Evolutionary conservation across 352 stramenopile genomes (phyloP).

Genomic region (Saprolegnia parasitica): DNA sequence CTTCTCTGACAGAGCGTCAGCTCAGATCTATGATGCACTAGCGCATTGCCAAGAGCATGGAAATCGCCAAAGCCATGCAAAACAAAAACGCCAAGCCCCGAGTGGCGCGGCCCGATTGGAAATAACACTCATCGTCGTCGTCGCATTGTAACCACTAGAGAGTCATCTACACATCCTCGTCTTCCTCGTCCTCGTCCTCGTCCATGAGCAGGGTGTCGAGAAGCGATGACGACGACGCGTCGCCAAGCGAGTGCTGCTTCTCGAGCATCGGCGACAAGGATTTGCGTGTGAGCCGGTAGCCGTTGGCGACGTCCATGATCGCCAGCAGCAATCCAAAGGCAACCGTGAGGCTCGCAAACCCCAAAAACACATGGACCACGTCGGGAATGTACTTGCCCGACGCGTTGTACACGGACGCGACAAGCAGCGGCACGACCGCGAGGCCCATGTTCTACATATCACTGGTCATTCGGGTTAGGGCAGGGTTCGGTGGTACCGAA

Average conservation of each 20-base stretch:
- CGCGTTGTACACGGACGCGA: conserved; percentile 14
- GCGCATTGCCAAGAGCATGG: conserved; percentile 72
- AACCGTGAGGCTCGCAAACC: neutral
- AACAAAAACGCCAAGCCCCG: conserved; percentile 38
- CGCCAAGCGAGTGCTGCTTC: neutral
- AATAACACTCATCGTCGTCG: neutral
- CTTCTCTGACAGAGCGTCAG: no score
- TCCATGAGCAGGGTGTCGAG: neutral
- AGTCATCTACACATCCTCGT: neutral
- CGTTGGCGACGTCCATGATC: neutral
- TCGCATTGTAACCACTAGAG: neutral
- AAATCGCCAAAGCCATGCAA: conserved; percentile 59
- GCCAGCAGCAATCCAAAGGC: neutral
- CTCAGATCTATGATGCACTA: conserved; percentile 34
- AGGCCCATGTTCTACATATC: conserved; percentile 22
- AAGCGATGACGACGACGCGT: neutral
- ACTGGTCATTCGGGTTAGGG: neutral
- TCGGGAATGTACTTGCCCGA: conserved; percentile 21
- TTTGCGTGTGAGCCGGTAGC: conserved; percentile 7
- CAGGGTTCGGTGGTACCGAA: neutral
- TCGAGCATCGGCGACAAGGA: neutral
- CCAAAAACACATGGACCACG: conserved; percentile 11
- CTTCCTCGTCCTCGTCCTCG: neutral
- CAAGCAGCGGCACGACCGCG: conserved; percentile 20
- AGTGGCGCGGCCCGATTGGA: conserved; percentile 19